These are phyloP conservation scores for Prunus mira DNA, from an alignment of 306 rosid genomes.

Conservation along the genomic window DNA sequence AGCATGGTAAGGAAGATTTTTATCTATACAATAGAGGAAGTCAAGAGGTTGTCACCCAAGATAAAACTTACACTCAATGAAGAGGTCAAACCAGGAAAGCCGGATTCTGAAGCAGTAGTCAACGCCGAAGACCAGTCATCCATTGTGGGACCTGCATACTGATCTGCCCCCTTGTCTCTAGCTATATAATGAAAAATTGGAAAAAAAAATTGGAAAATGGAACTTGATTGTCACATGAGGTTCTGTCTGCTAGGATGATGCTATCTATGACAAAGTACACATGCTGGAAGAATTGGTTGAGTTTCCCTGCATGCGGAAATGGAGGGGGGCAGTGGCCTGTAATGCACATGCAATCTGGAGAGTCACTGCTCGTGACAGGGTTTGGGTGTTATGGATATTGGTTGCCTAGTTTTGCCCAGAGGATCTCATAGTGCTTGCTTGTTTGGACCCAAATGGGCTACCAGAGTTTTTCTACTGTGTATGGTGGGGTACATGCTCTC, in stretches of 20 bases:
- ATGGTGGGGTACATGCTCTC: slow-evolving; percentile 17
- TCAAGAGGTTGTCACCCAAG: slow-evolving; percentile 89
- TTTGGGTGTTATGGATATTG: slow-evolving; percentile 39
- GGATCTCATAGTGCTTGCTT: slow-evolving; percentile 41
- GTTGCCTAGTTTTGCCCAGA: slow-evolving; percentile 32
- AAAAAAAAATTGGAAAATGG: slow-evolving; percentile 22
- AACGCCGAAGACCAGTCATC: slow-evolving; percentile 78
- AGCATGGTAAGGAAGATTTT: slow-evolving; percentile 86
- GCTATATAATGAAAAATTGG: slow-evolving; percentile 24
- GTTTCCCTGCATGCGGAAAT: slow-evolving; percentile 18
- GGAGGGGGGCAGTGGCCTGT: slow-evolving; percentile 15
- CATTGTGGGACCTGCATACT: slow-evolving; percentile 66
- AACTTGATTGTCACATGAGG: slow-evolving; percentile 9
- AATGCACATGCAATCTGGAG: slow-evolving; percentile 25
- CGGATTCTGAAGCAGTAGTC: slow-evolving; percentile 57
- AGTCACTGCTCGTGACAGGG: slow-evolving; percentile 29
- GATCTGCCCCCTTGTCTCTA: slow-evolving; percentile 17
- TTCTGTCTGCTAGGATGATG: slow-evolving; percentile 11
- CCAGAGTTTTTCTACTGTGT: slow-evolving; percentile 29
- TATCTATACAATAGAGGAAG: slow-evolving; percentile 87
- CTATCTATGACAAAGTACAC: neutral
- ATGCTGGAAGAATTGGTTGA: slow-evolving; percentile 8
- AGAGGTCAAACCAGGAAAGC: slow-evolving; percentile 56
- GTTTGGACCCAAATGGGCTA: slow-evolving; percentile 36
- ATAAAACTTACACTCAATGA: slow-evolving; percentile 48